phyloP scores from a whole-genome alignment of 2,329 filamentous ascomycete genomes.

The Pochonia chlamydosporia region DNA sequence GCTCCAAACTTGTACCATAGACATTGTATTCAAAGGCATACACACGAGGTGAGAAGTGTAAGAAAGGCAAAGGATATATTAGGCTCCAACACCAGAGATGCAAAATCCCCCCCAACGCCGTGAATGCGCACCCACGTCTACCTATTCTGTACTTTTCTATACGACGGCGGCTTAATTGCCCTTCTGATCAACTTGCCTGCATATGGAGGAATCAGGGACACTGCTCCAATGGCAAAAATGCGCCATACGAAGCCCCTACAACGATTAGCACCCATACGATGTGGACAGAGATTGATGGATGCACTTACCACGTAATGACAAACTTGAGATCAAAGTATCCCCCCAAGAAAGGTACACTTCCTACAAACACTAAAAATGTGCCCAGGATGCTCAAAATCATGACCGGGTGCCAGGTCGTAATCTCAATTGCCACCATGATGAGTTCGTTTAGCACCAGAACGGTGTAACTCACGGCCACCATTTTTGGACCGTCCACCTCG shows the following conservation, averaged over 20 bases:
- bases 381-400: constrained; percentile 84
- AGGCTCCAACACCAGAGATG: constrained; percentile 6
- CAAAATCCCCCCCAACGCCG: constrained; percentile 5
- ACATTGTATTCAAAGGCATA: constrained; percentile 1
- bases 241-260: constrained; percentile 81
- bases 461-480: constrained; percentile 90
- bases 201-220: constrained; percentile 82
- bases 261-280: constrained; percentile 12
- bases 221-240: constrained; percentile 69
- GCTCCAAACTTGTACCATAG: not conserved
- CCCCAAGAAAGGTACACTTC: constrained; percentile 77
- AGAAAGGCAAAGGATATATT: not conserved
- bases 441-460: constrained; percentile 91
- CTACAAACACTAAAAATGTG: constrained; percentile 75
- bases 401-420: constrained; percentile 92
- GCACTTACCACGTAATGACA: constrained; percentile 57
- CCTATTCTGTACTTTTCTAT: constrained; percentile 81
- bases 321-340: constrained; percentile 85
- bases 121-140: constrained; percentile 26
- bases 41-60: not conserved
- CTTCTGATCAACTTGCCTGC: constrained; percentile 78
- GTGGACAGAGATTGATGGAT: not conserved
- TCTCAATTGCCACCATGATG: constrained; percentile 93
- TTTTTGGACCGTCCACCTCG: constrained; percentile 63
- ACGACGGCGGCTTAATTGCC: constrained; percentile 85